Conservation (phyloP, 148 eudicot genomes). For the Fagopyrum esculentum region DNA sequence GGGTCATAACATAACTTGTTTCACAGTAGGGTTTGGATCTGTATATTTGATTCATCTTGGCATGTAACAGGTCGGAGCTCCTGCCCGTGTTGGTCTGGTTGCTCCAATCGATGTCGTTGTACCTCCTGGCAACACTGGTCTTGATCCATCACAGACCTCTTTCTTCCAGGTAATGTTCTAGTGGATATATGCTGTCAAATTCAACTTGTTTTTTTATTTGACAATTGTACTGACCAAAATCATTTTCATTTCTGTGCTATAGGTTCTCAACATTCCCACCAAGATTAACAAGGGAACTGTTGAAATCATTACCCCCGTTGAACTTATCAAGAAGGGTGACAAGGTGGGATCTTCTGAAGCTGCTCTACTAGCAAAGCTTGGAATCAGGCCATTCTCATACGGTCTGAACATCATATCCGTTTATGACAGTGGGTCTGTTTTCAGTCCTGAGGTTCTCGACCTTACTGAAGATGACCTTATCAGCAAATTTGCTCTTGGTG, state of each 20-base stretch:
- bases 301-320: constrained; percentile 37
- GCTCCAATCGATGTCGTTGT: too few species aligned
- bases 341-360: constrained; percentile 59
- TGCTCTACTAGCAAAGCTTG: constrained; percentile 40
- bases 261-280: not conserved
- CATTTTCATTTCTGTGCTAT: not conserved
- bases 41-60: too few species aligned
- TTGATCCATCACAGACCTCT: too few species aligned
- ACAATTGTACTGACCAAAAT: too few species aligned
- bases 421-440: constrained; percentile 43
- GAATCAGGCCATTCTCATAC: constrained; percentile 43
- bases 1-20: too few species aligned
- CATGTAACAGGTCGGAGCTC: too few species aligned
- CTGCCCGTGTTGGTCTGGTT: too few species aligned
- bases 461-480: constrained; percentile 46
- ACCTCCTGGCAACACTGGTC: too few species aligned
- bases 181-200: too few species aligned
- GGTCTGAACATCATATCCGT: constrained; percentile 36
- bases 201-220: too few species aligned
- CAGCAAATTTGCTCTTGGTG: constrained; percentile 32
- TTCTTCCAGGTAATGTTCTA: too few species aligned
- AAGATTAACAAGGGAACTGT: constrained; percentile 59
- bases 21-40: too few species aligned
- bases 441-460: constrained; percentile 44
- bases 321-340: constrained; percentile 30